A percentile compares a stretch with the other conserved stretches of the same genome.
phyloP scores from a whole-genome alignment of 345 rosid species.

The Camelina neglecta region DNA sequence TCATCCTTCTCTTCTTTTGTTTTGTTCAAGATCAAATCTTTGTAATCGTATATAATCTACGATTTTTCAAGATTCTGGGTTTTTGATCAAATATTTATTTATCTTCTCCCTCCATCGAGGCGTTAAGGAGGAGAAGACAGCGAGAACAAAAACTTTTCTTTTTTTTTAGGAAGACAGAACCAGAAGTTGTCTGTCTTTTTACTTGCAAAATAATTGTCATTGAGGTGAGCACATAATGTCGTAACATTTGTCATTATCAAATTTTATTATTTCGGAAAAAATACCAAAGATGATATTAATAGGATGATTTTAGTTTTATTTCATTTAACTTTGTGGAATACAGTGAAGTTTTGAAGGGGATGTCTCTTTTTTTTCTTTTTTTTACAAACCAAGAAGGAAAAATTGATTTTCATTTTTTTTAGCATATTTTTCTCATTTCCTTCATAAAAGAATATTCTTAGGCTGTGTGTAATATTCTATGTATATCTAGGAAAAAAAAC shows the following conservation, averaged over 20 bases:
- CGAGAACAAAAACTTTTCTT: not conserved
- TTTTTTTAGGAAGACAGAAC: conserved; percentile 1
- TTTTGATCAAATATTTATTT: not conserved
- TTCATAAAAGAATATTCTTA: conserved; percentile 1
- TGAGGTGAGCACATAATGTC: conserved; percentile 19
- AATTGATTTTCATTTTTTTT: not conserved
- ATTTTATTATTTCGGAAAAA: too few species aligned
- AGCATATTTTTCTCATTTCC: not conserved
- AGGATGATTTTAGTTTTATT: too few species aligned
- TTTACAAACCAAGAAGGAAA: too few species aligned
- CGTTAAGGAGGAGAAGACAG: not conserved
- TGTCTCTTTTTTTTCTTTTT: too few species aligned
- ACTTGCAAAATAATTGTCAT: not conserved
- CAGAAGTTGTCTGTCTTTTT: not conserved
- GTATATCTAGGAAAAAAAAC: not conserved
- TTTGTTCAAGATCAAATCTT: not conserved
- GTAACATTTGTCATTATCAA: not conserved
- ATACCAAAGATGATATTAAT: too few species aligned
- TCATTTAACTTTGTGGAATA: too few species aligned
- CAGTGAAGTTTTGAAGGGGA: too few species aligned
- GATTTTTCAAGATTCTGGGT: not conserved
- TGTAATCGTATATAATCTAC: not conserved
- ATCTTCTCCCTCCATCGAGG: not conserved
- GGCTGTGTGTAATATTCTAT: not conserved
- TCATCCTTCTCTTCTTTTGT: not conserved